Conservation (phyloP, 345 rosid genomes). For the Bruguiera parviflora region DNA sequence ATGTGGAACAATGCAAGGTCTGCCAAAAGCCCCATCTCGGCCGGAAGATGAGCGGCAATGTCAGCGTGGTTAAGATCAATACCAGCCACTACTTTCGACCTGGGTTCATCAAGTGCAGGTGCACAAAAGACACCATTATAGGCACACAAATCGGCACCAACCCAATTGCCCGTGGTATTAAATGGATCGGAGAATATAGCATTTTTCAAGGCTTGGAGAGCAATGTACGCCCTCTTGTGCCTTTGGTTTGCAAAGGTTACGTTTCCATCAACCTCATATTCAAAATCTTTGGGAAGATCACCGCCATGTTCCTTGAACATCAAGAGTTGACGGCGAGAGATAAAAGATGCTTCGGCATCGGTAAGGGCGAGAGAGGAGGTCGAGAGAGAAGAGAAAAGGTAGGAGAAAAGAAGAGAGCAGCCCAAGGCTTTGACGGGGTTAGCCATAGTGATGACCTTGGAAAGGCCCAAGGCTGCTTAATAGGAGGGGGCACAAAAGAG, state of each 20-base stretch:
- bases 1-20: conserved; percentile 65
- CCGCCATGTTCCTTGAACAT: conserved; percentile 33
- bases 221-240: conserved; percentile 59
- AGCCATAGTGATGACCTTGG: conserved; percentile 55
- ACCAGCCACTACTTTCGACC: conserved; percentile 51
- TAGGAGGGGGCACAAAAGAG: conserved; percentile 18
- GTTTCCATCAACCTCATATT: conserved; percentile 32
- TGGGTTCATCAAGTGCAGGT: conserved; percentile 54
- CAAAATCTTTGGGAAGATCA: conserved; percentile 35
- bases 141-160: conserved; percentile 55
- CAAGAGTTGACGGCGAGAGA: conserved; percentile 64
- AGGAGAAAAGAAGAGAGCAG: conserved; percentile 42
- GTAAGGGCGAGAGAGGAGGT: conserved; percentile 42
- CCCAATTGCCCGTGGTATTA: conserved; percentile 70
- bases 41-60: conserved; percentile 74
- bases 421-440: conserved; percentile 46
- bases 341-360: conserved; percentile 50
- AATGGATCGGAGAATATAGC: conserved; percentile 70
- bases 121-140: conserved; percentile 77
- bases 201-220: conserved; percentile 74
- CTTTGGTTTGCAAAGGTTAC: conserved; percentile 49
- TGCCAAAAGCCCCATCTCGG: conserved; percentile 56
- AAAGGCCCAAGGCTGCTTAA: conserved; percentile 73
- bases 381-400: conserved; percentile 17
- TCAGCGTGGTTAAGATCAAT: conserved; percentile 74